phyloP scores from a whole-genome alignment of 192 early-diverging fungal species.

The Coemansia sp. region DNA sequence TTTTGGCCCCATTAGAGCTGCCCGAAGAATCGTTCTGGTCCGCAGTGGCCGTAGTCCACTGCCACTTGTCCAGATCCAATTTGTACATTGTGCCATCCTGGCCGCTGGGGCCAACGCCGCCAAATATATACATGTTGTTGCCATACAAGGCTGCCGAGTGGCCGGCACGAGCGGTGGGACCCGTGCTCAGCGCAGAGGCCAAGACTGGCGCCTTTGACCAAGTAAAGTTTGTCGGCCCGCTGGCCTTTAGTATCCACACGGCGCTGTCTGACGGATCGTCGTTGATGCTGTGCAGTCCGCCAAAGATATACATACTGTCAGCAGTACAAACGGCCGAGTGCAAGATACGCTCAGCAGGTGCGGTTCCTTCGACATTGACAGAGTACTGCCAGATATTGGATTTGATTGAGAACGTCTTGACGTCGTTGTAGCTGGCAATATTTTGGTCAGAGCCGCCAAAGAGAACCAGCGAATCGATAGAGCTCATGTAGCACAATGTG shows the following conservation, averaged over 20 bases:
- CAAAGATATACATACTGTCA: slow-evolving; percentile 75
- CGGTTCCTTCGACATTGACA: slow-evolving; percentile 43
- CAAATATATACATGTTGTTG: slow-evolving; percentile 68
- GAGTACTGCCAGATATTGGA: slow-evolving; percentile 61
- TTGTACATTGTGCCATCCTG: slow-evolving; percentile 69
- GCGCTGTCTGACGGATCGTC: slow-evolving; percentile 55
- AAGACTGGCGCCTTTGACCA: slow-evolving; percentile 56
- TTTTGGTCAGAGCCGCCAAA: slow-evolving; percentile 70
- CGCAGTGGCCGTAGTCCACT: slow-evolving; percentile 60
- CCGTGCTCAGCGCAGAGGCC: slow-evolving; percentile 28
- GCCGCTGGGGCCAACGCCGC: slow-evolving; percentile 61
- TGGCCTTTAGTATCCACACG: slow-evolving; percentile 57
- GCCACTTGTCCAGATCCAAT: slow-evolving; percentile 62
- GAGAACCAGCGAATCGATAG: slow-evolving; percentile 59
- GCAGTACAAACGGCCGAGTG: slow-evolving; percentile 70
- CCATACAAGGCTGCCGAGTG: slow-evolving; percentile 66
- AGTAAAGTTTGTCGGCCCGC: slow-evolving; percentile 11
- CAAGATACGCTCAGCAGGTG: slow-evolving; percentile 62
- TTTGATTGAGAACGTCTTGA: slow-evolving; percentile 57
- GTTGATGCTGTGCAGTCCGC: slow-evolving; percentile 48
- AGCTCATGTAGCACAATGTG: slow-evolving; percentile 59
- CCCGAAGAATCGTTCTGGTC: slow-evolving; percentile 18
- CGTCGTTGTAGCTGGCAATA: slow-evolving; percentile 51
- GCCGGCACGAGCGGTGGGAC: slow-evolving; percentile 61
- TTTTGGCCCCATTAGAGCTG: slow-evolving; percentile 19